These are phyloP conservation scores for Magnaporthiopsis rhizophila DNA, from an alignment of 2,329 filamentous ascomycete species.

Conservation along the genomic window DNA sequence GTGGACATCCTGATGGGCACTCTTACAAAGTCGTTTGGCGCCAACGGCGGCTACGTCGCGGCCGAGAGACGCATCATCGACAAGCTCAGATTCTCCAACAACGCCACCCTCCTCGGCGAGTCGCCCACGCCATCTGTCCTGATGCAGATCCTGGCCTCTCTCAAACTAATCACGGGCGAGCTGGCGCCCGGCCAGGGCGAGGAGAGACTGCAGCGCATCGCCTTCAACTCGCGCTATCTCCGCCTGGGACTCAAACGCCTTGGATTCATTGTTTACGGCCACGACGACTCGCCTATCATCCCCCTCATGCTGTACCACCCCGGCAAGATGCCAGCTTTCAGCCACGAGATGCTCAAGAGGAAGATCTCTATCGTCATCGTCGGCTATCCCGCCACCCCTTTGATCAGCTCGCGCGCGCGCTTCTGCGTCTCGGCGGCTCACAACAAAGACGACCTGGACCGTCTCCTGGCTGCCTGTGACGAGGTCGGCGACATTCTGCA, in stretches of 20 bases:
- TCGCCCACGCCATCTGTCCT: slow-evolving; percentile 80
- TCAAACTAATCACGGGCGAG: slow-evolving; percentile 85
- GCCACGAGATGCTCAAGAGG: slow-evolving; percentile 94
- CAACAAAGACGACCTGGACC: slow-evolving; percentile 96
- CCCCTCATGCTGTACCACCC: slow-evolving; percentile 93
- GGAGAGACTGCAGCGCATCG: slow-evolving; percentile 88
- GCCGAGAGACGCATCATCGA: slow-evolving; percentile 87
- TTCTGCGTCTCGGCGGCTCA: slow-evolving; percentile 95
- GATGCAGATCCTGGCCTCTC: slow-evolving; percentile 79
- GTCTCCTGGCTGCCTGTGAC: slow-evolving; percentile 80
- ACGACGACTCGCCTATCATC: slow-evolving; percentile 96
- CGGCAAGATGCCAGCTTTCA: slow-evolving; percentile 98
- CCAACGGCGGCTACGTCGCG: slow-evolving; percentile 92
- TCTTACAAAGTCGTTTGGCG: slow-evolving; percentile 95
- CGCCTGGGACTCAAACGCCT: slow-evolving; percentile 93
- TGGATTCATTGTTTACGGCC: slow-evolving; percentile 92
- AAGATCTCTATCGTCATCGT: slow-evolving; percentile 98
- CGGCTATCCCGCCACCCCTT: slow-evolving; percentile 89
- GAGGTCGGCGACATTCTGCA: slow-evolving; percentile 88
- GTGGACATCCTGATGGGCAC: slow-evolving; percentile 98
- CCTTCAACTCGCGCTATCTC: slow-evolving; percentile 98
- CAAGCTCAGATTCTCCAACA: slow-evolving; percentile 79
- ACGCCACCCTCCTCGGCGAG: slow-evolving; percentile 80
- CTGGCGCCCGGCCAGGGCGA: slow-evolving; percentile 85
- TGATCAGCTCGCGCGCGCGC: slow-evolving; percentile 88